Conservation (phyloP, 2,329 filamentous ascomycete genomes). For the Colletotrichum sojae region DNA sequence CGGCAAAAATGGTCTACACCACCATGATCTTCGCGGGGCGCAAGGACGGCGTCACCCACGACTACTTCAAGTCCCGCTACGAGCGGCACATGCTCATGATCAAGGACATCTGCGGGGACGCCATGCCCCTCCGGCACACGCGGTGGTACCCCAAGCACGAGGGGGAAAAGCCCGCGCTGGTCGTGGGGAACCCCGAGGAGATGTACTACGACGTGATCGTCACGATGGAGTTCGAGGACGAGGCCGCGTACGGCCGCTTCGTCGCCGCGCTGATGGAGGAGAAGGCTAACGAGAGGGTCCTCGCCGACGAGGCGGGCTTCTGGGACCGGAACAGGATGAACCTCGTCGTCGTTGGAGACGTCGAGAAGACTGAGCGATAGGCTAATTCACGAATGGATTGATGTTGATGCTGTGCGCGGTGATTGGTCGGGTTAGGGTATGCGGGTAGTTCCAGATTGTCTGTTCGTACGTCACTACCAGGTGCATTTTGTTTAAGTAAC, state of each 20-base stretch:
- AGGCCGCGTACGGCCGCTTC: constrained; percentile 13
- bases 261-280: background rate
- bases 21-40: constrained; percentile 25
- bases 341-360: constrained; percentile 3
- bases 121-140: constrained; percentile 28
- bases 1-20: constrained; percentile 24
- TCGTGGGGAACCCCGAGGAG: constrained; percentile 19
- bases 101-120: constrained; percentile 14
- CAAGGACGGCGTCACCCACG: constrained; percentile 23
- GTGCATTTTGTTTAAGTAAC: too few species aligned
- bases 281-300: constrained; percentile 19
- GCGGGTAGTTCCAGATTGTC: too few species aligned
- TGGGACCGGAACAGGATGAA: constrained; percentile 31
- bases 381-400: background rate
- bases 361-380: background rate
- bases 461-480: too few species aligned
- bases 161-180: constrained; percentile 12
- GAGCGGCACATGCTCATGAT: constrained; percentile 30
- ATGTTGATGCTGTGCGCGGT: background rate
- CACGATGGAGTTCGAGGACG: constrained; percentile 20
- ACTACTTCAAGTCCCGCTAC: constrained; percentile 30
- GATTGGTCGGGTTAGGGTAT: too few species aligned
- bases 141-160: constrained; percentile 24
- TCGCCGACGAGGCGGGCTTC: constrained; percentile 27
- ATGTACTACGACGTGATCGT: constrained; percentile 30